These are phyloP conservation scores for Boeremia exigua DNA, from an alignment of 2,329 filamentous ascomycete genomes.

Conservation along the genomic window DNA sequence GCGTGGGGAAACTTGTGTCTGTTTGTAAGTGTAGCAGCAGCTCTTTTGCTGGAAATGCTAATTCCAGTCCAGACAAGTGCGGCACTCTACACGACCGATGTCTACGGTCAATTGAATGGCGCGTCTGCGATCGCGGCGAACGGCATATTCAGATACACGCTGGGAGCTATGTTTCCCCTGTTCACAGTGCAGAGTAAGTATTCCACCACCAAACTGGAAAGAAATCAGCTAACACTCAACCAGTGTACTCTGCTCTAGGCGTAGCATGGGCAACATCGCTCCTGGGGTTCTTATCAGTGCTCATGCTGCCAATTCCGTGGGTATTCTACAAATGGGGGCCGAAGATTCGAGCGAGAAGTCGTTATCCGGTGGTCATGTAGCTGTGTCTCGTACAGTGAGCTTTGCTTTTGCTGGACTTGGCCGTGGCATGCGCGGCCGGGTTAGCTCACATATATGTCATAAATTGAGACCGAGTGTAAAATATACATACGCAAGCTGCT, in stretches of 20 bases:
- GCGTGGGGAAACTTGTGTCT: constrained; percentile 67
- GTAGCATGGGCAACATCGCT: constrained; percentile 50
- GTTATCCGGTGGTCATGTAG: constrained; percentile 13
- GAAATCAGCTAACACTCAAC: background rate
- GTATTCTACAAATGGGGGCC: constrained; percentile 34
- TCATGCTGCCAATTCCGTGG: constrained; percentile 39
- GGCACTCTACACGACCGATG: constrained; percentile 39
- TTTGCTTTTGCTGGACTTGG: background rate
- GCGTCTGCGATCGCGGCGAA: constrained; percentile 48
- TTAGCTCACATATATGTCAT: no score
- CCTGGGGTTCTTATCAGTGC: constrained; percentile 48
- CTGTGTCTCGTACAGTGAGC: background rate
- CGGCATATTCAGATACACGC: constrained; percentile 46
- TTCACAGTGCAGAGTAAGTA: constrained; percentile 46
- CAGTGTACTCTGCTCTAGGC: constrained; percentile 43
- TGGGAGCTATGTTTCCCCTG: constrained; percentile 46
- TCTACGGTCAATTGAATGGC: constrained; percentile 42
- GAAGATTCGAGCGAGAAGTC: constrained; percentile 11
- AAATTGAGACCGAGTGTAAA: no score
- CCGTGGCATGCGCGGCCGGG: no score
- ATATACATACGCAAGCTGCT: no score
- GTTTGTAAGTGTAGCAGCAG: constrained; percentile 54
- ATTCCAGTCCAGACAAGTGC: constrained; percentile 26
- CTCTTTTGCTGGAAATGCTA: no score
- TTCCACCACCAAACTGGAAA: background rate